Base-by-base conservation (phyloP, 768 basidiomycete genomes). In the Albatrellus ellisii region DNA sequence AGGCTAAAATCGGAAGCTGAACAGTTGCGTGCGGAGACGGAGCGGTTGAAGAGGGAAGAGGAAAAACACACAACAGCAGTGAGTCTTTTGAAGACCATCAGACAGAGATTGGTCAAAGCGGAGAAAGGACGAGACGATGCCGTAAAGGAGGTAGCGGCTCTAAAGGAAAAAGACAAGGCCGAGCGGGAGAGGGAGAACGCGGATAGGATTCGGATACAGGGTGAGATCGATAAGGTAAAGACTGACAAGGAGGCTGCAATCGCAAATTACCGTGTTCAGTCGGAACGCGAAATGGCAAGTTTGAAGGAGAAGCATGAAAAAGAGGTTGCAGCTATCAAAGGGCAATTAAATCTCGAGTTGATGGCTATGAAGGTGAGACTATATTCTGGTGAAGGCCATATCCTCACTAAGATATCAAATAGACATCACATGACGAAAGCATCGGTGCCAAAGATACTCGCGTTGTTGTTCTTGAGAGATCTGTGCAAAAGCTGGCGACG, bases 1-100 rank as follows among this genome's bases (percentile, higher is more conserved):
- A 73, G 68, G 42, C 73, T 68, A 31, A 69, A 72, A 40, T 59
- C 62, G 0, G 77, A 84, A 29, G 60, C 79, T 0, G 68, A 71
- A 2, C 69, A 66, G 14, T 62, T 90, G n/a, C 67, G 68, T 36
- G 58, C 66, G 14, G 86, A 95, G 43, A 59, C 80, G 1, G 70
- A 77, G 36, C 72, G 70, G 34, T 61, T 71, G 3, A 79, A 76
- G 48, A 65, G 63, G 15, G 95, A 98, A 56, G 95, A 98, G 59
- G 95, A 99, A 62, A 98, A 99, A 61, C 77, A 94, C 10, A 75
- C 79, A 15, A 99, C 98, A 54, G 92, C 92, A 0, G 83, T 98
- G 49, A 82, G 79, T 39, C 63, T 97, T 21, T 66, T 99, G 44
- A 97, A 97, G 62, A 90, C 90, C 1, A 87, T 98, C n/a, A 66